A percentile compares a stretch with the other conserved stretches of the same genome.
Evolutionary conservation across 2,329 filamentous ascomycete genomes (phyloP).

Genomic region (Ascochyta rabiei): DNA sequence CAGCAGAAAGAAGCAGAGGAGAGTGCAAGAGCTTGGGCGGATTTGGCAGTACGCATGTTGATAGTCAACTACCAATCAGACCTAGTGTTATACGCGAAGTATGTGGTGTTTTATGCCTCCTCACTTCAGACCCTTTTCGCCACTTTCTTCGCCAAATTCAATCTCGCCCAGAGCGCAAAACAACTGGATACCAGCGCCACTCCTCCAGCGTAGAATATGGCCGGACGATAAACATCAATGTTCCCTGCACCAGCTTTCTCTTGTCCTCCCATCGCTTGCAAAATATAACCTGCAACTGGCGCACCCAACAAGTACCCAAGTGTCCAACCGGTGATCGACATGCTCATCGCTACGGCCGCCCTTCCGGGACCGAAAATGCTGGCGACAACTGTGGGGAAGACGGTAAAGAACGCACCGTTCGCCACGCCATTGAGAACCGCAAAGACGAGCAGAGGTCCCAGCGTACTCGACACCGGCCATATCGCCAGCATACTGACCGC

Average conservation of each 20-base stretch:
- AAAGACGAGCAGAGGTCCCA: slow-evolving; percentile 32
- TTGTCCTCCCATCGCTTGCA: slow-evolving; percentile 32
- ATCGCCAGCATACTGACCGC: slow-evolving; percentile 39
- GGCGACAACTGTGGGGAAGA: slow-evolving; percentile 34
- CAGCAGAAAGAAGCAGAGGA: no score
- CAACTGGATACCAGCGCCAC: slow-evolving; percentile 15
- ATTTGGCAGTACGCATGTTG: no score
- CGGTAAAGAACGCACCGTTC: slow-evolving; percentile 37
- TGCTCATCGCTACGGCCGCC: slow-evolving; percentile 36
- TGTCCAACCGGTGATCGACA: slow-evolving; percentile 35
- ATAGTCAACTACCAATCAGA: not conserved
- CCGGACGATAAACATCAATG: slow-evolving; percentile 32
- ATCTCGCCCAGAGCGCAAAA: slow-evolving; percentile 4
- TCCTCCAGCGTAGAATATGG: slow-evolving; percentile 39
- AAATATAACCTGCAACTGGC: slow-evolving; percentile 36
- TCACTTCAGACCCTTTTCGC: slow-evolving; percentile 6
- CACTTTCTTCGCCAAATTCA: slow-evolving; percentile 13
- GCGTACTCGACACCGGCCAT: slow-evolving; percentile 33
- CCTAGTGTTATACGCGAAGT: not conserved
- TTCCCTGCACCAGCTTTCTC: slow-evolving; percentile 11
- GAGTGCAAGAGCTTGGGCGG: no score
- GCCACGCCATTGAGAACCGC: slow-evolving; percentile 36
- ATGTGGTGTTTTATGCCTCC: not conserved
- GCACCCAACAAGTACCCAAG: slow-evolving; percentile 35
- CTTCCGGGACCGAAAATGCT: slow-evolving; percentile 35